Evolutionary conservation across 2,329 filamentous ascomycete genomes (phyloP).

Genomic region (Allantophomopsis lycopodina): DNA sequence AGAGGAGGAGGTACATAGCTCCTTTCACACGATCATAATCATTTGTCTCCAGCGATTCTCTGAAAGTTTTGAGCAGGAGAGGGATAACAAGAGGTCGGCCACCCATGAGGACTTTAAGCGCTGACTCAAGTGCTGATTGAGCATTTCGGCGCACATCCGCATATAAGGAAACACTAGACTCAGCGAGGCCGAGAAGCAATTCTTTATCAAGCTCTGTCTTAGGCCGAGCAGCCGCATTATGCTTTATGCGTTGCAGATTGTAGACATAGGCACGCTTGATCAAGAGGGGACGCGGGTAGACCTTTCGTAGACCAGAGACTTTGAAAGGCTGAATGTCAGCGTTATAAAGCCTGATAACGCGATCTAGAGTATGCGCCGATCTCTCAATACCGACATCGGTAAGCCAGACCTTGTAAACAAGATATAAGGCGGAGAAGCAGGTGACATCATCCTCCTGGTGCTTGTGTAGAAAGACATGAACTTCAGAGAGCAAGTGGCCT

Average conservation of each 20-base stretch:
- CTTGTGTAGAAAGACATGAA: constrained; percentile 69
- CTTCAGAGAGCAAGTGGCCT: constrained; percentile 67
- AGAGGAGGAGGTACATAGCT: constrained; percentile 78
- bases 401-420: constrained; percentile 90
- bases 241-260: constrained; percentile 82
- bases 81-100: constrained; percentile 83
- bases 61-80: constrained; percentile 65
- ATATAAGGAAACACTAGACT: constrained; percentile 83
- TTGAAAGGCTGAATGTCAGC: constrained; percentile 89
- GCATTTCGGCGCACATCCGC: constrained; percentile 92
- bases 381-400: constrained; percentile 94
- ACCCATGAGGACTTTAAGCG: constrained; percentile 80
- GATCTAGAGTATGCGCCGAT: constrained; percentile 83
- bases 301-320: constrained; percentile 81
- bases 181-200: constrained; percentile 72
- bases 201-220: constrained; percentile 84
- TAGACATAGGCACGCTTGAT: constrained; percentile 90
- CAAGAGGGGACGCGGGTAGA: constrained; percentile 84
- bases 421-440: constrained; percentile 87
- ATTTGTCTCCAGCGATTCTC: constrained; percentile 61
- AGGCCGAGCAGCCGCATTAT: constrained; percentile 78
- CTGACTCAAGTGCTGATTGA: constrained; percentile 84
- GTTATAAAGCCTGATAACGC: constrained; percentile 70
- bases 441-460: constrained; percentile 92
- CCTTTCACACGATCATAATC: constrained; percentile 93